These are phyloP conservation scores for Acorus gramineus DNA, from an alignment of 106 monocot genomes.

Conservation along the genomic window DNA sequence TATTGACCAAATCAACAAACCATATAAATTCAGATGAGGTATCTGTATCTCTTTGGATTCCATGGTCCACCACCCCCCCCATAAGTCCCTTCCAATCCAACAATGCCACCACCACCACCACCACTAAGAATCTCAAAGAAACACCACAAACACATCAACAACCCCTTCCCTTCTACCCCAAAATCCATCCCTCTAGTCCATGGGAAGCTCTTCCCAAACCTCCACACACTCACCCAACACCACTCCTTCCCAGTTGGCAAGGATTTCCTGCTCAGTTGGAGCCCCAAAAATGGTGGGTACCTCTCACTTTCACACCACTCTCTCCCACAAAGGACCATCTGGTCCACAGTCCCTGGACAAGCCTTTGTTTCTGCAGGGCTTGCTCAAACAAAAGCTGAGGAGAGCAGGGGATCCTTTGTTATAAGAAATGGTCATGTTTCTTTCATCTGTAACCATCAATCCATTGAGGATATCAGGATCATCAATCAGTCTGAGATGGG, in stretches of 20 bases:
- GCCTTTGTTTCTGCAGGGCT: slow-evolving; percentile 61
- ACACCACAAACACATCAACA: slow-evolving; percentile 60
- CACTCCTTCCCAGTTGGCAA: slow-evolving; percentile 30
- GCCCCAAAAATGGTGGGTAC: slow-evolving; percentile 23
- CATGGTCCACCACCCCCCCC: no score
- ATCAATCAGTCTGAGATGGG: slow-evolving; percentile 23
- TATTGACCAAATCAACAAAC: no score
- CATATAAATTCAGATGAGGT: no score
- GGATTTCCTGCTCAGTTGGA: slow-evolving; percentile 37
- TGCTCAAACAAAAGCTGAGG: slow-evolving; percentile 42
- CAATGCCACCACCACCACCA: neutral
- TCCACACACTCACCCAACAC: slow-evolving; percentile 9
- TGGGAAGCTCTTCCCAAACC: slow-evolving; percentile 31
- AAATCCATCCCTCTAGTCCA: slow-evolving; percentile 31
- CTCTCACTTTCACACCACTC: slow-evolving; percentile 38
- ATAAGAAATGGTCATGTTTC: slow-evolving; percentile 37
- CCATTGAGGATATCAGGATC: slow-evolving; percentile 33
- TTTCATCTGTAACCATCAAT: slow-evolving; percentile 38
- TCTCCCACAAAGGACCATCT: slow-evolving; percentile 20
- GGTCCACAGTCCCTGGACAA: slow-evolving; percentile 52
- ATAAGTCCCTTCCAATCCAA: no score
- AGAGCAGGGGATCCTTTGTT: slow-evolving; percentile 68
- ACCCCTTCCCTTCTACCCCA: slow-evolving; percentile 48
- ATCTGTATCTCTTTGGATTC: no score
- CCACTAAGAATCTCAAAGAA: slow-evolving; percentile 30